Percentiles rank a stretch among this genome's conserved stretches.
phyloP scores from a whole-genome alignment of 2,329 filamentous ascomycete species.

The Aspergillus quadricinctus region DNA sequence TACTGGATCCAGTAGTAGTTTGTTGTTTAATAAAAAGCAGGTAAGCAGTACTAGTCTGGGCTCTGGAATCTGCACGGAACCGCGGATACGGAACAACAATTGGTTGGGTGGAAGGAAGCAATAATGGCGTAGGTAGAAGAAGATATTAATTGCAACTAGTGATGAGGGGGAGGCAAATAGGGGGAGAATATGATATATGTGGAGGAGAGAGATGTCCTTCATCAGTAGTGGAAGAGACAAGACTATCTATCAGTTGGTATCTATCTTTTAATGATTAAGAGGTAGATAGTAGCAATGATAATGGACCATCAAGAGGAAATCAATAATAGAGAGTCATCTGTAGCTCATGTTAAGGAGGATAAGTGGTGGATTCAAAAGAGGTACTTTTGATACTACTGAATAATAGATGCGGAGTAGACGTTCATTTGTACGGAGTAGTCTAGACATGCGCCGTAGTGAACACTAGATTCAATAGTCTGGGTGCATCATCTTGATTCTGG shows the following conservation, averaged over 20 bases:
- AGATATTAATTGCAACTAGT: not conserved
- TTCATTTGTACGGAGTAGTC: too few species aligned
- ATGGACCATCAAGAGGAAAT: not conserved
- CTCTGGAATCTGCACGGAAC: slow-evolving; percentile 6
- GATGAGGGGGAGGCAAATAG: not conserved
- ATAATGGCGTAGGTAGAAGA: not conserved
- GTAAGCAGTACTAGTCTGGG: not conserved
- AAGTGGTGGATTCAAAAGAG: not conserved
- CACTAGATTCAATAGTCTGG: not conserved
- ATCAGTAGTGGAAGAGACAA: not conserved
- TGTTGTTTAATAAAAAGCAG: not conserved
- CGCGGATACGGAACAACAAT: not conserved
- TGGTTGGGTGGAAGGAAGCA: not conserved
- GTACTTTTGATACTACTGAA: not conserved
- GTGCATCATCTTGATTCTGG: not conserved
- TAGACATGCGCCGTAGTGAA: not conserved
- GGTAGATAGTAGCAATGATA: not conserved
- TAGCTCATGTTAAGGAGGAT: not conserved
- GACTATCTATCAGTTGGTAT: not conserved
- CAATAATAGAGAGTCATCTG: not conserved
- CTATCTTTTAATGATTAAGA: not conserved
- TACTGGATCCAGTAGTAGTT: not conserved
- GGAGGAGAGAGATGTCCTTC: not conserved
- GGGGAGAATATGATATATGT: not conserved
- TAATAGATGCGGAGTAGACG: not conserved